Conservation (phyloP, 176 grass and related monocot genomes). For the Aegilops tauschii region DNA sequence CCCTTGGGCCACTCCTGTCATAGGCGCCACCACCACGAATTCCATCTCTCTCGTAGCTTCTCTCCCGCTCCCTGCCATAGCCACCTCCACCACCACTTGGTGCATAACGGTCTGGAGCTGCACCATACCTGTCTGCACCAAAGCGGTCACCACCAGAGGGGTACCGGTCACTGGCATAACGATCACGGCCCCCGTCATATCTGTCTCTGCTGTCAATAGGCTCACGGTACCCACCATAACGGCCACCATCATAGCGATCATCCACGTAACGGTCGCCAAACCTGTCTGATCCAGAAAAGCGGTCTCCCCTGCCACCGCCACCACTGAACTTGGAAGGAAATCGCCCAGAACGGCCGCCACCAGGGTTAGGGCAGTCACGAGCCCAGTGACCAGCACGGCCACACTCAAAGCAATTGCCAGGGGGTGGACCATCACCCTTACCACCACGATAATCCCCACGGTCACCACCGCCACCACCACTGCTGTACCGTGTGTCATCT, state of each 20-base stretch:
- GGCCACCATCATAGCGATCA: conserved; percentile 61
- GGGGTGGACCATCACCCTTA: conserved; percentile 53
- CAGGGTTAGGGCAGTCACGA: conserved; percentile 63
- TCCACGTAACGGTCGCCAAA: conserved; percentile 58
- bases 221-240: conserved; percentile 53
- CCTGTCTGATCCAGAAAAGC: conserved; percentile 57
- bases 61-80: conserved; percentile 54
- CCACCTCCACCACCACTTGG: conserved; percentile 27
- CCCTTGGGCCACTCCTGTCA: conserved; percentile 48
- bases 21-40: conserved; percentile 20
- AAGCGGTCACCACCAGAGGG: conserved; percentile 38
- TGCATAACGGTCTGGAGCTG: conserved; percentile 46
- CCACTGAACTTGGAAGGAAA: conserved; percentile 53
- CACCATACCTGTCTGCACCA: conserved; percentile 55
- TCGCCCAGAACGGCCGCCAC: conserved; percentile 37
- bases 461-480: conserved; percentile 46
- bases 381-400: conserved; percentile 70
- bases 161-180: conserved; percentile 56
- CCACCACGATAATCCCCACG: conserved; percentile 51
- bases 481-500: conserved; percentile 48
- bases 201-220: conserved; percentile 58
- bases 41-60: conserved; percentile 60
- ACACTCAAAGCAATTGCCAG: conserved; percentile 80
- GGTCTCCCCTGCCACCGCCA: conserved; percentile 46
- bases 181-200: conserved; percentile 47